Percentiles rank a stretch among this genome's conserved stretches.
Conservation (phyloP, 1,139 yeast species). For the Hanseniaspora gamundiae region DNA sequence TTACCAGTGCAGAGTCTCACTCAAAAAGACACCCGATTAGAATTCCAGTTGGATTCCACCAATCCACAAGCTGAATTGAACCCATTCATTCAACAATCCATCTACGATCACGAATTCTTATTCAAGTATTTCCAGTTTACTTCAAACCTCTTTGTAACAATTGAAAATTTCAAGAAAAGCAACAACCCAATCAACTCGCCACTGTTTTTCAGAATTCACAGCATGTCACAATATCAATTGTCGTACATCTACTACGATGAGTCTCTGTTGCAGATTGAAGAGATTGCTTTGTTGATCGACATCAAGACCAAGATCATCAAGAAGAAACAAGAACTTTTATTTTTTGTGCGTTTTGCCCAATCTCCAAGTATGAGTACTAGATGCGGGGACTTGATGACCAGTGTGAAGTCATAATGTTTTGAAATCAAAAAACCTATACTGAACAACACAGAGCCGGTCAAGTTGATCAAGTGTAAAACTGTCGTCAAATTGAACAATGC, state of each 20-base stretch:
- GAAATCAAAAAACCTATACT: background rate
- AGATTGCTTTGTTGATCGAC: background rate
- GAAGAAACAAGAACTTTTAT: constrained; percentile 1
- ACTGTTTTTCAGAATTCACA: constrained; percentile 18
- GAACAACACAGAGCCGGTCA: background rate
- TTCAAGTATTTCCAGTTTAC: constrained; percentile 26
- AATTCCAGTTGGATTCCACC: constrained; percentile 20
- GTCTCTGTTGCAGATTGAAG: background rate
- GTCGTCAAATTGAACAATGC: constrained; percentile 2
- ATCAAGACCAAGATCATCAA: background rate
- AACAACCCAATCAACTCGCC: constrained; percentile 12
- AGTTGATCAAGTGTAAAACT: background rate
- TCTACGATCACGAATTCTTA: constrained; percentile 22
- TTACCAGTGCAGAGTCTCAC: constrained; percentile 11
- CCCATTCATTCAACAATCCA: constrained; percentile 20
- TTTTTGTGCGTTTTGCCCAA: background rate
- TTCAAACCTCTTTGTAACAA: constrained; percentile 20
- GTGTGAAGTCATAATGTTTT: background rate
- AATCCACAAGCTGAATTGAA: constrained; percentile 25
- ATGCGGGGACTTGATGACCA: background rate
- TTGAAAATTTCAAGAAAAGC: constrained; percentile 12
- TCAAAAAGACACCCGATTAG: constrained; percentile 17
- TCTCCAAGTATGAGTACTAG: background rate
- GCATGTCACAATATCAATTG: background rate
- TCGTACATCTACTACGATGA: background rate